Conservation (phyloP, 441 rosid genomes). For the Manihot esculenta region DNA sequence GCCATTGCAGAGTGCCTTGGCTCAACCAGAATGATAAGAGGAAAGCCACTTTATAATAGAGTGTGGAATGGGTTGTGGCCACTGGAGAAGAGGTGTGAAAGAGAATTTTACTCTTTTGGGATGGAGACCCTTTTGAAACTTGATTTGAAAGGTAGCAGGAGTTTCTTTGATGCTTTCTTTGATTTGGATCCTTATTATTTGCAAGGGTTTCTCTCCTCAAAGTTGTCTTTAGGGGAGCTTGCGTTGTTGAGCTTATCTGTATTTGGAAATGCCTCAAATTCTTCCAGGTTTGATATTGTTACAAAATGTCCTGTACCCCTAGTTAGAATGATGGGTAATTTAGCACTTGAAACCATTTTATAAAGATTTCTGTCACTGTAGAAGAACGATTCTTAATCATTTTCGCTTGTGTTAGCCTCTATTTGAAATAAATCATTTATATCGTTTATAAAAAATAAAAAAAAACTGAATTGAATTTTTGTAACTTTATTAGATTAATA, state of each 20-base stretch:
- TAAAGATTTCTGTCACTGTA: neutral
- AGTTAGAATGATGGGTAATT: conserved; percentile 49
- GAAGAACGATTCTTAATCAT: neutral
- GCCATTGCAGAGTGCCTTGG: conserved; percentile 64
- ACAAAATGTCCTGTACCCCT: conserved; percentile 62
- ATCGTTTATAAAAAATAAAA: too few species aligned
- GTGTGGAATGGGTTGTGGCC: conserved; percentile 69
- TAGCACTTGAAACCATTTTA: conserved; percentile 52
- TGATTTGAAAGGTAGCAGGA: conserved; percentile 49
- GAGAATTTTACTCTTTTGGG: conserved; percentile 57
- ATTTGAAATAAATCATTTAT: too few species aligned
- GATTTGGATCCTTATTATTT: conserved; percentile 56
- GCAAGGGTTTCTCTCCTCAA: conserved; percentile 65
- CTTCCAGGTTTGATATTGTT: conserved; percentile 50
- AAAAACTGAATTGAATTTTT: too few species aligned
- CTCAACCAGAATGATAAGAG: conserved; percentile 65
- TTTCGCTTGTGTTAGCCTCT: too few species aligned
- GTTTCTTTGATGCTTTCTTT: conserved; percentile 66
- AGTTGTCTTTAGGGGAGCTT: conserved; percentile 49
- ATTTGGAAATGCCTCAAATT: conserved; percentile 48
- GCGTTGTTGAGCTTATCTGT: conserved; percentile 40
- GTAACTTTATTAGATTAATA: too few species aligned
- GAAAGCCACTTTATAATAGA: conserved; percentile 44
- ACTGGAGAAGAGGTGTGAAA: conserved; percentile 35
- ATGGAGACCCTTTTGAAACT: conserved; percentile 73